These are phyloP conservation scores for Carex cristatella DNA, from an alignment of 176 grass and related monocot species.

Conservation along the genomic window DNA sequence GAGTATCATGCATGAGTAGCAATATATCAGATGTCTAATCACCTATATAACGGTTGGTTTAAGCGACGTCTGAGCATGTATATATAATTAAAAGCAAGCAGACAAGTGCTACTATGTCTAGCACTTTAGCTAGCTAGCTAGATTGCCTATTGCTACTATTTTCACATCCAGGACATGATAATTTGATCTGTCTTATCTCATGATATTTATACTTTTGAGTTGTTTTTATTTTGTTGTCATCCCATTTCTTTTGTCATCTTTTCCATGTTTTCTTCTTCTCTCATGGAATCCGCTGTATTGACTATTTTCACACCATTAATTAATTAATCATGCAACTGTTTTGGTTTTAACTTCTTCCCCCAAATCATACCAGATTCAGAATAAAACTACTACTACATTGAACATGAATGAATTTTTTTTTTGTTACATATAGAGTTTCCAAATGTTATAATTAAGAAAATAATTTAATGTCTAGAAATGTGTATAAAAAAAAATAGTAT, in stretches of 20 bases:
- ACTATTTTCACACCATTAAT: background rate
- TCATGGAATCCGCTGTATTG: background rate
- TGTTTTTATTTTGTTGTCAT: background rate
- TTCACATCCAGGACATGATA: background rate
- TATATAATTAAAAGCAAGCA: background rate
- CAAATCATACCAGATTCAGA: background rate
- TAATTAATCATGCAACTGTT: background rate
- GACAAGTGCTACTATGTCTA: background rate
- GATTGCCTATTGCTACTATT: background rate
- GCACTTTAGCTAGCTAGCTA: slow-evolving; percentile 13
- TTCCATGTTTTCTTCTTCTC: slow-evolving; percentile 6
- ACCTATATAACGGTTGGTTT: background rate
- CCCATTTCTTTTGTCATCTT: background rate
- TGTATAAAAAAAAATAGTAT: no score
- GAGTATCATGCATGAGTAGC: background rate
- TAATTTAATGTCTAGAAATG: no score
- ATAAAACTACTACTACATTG: background rate
- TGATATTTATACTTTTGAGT: background rate
- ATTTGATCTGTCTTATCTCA: background rate
- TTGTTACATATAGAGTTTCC: no score
- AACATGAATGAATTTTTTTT: no score
- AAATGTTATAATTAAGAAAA: no score
- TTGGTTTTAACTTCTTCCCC: background rate
- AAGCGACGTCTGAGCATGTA: background rate
- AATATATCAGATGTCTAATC: background rate